Conservation (phyloP, 305 asterid species). For the Vinca major region DNA sequence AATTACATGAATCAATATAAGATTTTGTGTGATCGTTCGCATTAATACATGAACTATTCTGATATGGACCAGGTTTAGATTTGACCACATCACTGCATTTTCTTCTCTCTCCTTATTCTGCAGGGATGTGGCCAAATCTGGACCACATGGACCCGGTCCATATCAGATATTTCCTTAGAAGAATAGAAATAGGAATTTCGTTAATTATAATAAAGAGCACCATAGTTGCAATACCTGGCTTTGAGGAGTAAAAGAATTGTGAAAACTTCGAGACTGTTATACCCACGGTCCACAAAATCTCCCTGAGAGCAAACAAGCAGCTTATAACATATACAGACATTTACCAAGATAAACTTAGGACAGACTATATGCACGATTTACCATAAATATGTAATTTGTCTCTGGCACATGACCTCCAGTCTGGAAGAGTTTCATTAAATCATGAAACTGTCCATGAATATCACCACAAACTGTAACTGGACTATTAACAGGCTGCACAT, state of each 20-base stretch:
- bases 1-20: too few relatives aligned
- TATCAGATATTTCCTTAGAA: too few relatives aligned
- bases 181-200: neutral
- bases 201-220: neutral
- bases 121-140: too few relatives aligned
- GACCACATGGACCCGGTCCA: too few relatives aligned
- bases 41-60: too few relatives aligned
- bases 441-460: constrained; percentile 98
- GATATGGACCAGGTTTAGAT: too few relatives aligned
- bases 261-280: constrained; percentile 95
- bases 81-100: too few relatives aligned
- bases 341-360: neutral
- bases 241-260: constrained; percentile 90
- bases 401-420: constrained; percentile 99
- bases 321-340: neutral
- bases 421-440: constrained; percentile 93
- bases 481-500: constrained; percentile 97
- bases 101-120: too few relatives aligned
- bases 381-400: constrained; percentile 96
- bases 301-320: constrained; percentile 48
- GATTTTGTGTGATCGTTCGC: too few relatives aligned
- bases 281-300: constrained; percentile 98
- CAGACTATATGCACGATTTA: constrained; percentile 18
- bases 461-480: constrained; percentile 99
- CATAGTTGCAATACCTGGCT: constrained; percentile 52